A percentile compares a stretch with the other conserved stretches of the same genome.
These are phyloP conservation scores for Cordyceps fumosorosea DNA, from an alignment of 2,329 filamentous ascomycete species.

Conservation along the genomic window DNA sequence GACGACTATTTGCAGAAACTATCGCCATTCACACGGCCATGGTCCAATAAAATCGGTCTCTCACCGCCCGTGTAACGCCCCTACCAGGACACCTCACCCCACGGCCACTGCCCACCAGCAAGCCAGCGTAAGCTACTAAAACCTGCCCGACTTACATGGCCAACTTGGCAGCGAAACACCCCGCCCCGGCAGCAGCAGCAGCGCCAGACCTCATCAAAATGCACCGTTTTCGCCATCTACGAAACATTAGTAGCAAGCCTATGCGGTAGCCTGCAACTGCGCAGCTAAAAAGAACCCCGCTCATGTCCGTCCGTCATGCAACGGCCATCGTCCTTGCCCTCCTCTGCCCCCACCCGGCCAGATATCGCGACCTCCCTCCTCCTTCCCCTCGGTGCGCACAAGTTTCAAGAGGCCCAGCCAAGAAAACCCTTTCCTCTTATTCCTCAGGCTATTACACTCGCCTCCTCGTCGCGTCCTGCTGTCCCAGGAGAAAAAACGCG, in stretches of 20 bases:
- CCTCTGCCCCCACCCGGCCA: slow-evolving; percentile 1
- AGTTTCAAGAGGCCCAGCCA: not conserved
- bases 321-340: not conserved
- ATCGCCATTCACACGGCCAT: not conserved
- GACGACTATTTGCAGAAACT: not conserved
- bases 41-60: not conserved
- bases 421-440: not conserved
- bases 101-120: not conserved
- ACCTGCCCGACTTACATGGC: not conserved
- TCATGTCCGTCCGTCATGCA: not conserved
- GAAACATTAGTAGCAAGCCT: not conserved
- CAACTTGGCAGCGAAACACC: too few relatives aligned
- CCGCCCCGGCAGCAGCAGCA: too few relatives aligned
- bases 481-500: not conserved
- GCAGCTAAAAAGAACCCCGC: not conserved
- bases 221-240: not conserved
- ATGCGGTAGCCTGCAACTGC: not conserved
- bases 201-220: too few relatives aligned
- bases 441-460: not conserved
- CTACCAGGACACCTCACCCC: not conserved
- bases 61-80: not conserved
- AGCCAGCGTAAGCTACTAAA: not conserved
- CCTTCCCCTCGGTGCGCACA: not conserved
- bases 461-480: not conserved
- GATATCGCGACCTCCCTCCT: slow-evolving; percentile 1